Percentiles rank a stretch among this genome's conserved stretches.
These are phyloP conservation scores for Yamadazyma siamensis DNA, from an alignment of 1,139 yeast genomes.

Conservation along the genomic window DNA sequence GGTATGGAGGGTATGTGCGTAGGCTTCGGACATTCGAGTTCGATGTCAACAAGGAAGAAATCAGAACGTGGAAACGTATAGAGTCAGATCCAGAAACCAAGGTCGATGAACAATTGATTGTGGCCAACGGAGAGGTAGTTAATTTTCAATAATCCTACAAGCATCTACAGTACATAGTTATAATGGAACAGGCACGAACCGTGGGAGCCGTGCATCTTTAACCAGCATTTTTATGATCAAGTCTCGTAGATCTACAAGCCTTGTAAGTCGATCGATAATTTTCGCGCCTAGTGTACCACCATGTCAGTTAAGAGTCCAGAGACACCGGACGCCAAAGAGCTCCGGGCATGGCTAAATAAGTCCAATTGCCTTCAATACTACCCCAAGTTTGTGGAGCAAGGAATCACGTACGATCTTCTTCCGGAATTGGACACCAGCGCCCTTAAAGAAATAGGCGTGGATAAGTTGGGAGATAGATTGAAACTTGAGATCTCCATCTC, in stretches of 20 bases:
- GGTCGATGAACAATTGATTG: conserved; percentile 61
- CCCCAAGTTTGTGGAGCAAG: conserved; percentile 40
- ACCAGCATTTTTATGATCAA: too few species aligned
- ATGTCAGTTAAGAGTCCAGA: too few species aligned
- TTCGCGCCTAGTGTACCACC: too few species aligned
- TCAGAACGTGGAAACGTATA: conserved; percentile 70
- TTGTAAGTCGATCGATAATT: too few species aligned
- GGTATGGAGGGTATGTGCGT: conserved; percentile 81
- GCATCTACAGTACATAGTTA: not conserved
- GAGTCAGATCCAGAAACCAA: conserved; percentile 48
- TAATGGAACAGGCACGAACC: too few species aligned
- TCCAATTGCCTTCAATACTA: conserved; percentile 37
- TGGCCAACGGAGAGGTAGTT: conserved; percentile 42
- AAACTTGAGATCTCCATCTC: conserved; percentile 55
- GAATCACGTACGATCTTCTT: conserved; percentile 57
- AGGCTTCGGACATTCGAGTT: conserved; percentile 70
- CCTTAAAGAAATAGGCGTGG: conserved; percentile 71
- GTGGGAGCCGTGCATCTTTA: too few species aligned
- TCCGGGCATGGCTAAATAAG: conserved; percentile 36
- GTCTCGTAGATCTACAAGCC: too few species aligned
- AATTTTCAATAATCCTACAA: conserved; percentile 12
- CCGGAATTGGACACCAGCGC: conserved; percentile 66
- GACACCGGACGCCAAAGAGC: conserved; percentile 18
- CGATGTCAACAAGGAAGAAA: conserved; percentile 49
- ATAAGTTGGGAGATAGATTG: conserved; percentile 78